phyloP scores from a whole-genome alignment of 169 alveolate genomes.

The Cryptosporidium canis region DNA sequence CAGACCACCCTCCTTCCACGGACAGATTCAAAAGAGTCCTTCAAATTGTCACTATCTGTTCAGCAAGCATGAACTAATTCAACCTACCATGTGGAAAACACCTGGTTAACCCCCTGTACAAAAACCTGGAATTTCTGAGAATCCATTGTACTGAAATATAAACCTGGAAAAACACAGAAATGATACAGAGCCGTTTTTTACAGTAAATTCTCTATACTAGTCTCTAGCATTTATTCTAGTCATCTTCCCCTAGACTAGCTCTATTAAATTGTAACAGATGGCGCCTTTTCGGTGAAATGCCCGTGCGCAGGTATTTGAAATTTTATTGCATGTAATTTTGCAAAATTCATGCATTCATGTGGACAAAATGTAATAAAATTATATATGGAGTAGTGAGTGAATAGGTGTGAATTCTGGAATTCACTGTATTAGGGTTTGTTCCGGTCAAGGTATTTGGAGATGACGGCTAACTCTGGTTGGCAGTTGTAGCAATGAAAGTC shows the following conservation, averaged over 20 bases:
- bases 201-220: neutral
- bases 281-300: neutral
- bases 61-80: neutral
- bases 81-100: constrained; percentile 69
- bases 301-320: neutral
- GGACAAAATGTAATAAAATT: neutral
- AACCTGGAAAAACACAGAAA: neutral
- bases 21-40: constrained; percentile 60
- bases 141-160: constrained; percentile 3
- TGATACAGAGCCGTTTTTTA: neutral
- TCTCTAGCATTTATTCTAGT: neutral
- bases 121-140: constrained; percentile 25
- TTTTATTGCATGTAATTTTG: neutral
- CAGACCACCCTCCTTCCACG: constrained; percentile 67
- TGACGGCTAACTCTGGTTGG: neutral
- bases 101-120: constrained; percentile 41
- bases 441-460: neutral
- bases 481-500: neutral
- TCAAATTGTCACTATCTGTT: neutral
- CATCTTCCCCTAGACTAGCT: neutral
- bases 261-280: neutral
- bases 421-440: neutral
- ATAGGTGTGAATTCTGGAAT: neutral
- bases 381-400: neutral
- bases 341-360: constrained; percentile 7